Base-by-base conservation (phyloP, 2,329 filamentous ascomycete genomes). In the Fonsecaea erecta region DNA sequence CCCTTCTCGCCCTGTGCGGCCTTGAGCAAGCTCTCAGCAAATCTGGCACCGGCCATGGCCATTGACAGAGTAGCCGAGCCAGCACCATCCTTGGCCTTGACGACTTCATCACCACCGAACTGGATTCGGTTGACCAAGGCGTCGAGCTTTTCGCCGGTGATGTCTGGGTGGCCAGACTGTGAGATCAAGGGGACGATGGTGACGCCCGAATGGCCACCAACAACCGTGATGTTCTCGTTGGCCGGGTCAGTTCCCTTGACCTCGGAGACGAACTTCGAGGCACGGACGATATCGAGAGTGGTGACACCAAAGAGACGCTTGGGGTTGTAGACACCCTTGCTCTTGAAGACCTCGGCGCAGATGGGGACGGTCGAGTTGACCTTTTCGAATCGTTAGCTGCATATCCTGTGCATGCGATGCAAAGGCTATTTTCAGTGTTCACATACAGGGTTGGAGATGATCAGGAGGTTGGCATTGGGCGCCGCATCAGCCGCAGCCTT, bases 351-450 rank as follows among this genome's bases (percentile, higher is more conserved):
- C 88, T 98, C 95, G 79, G 92, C 90, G 78, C 89, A 90, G 83
- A 99, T 99, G 79, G 95, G 95, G 76, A 99, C 95, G 77, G 95
- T 99, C 75, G 93, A 97, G 92, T 99, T 99, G 84, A 99, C 86
- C 85, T 87, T 61, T 43, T 14, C 26, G 18, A 35, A 26, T 21
- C 21, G 43, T 60, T 48, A 52, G 32, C 16, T 12, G 35, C 24
- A 28, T 24, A 1, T 26, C 52, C 43, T 43, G 57, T 11, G 12
- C 53, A 32, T 11, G 57, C 37, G 16, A 35, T 75, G 16, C 21
- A 8, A 11, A 30, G 12, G 43, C 21, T 24, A 5, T 24, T 48
- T 48, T 30, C 28, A 9, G 21, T 48, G 18, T 24, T 24, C 43
- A 32, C 84, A 64, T 82, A 87, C 93, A 69, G 95, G 95, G 89